phyloP scores from a whole-genome alignment of 164 flowering plant genomes.

The Stephania japonica region DNA sequence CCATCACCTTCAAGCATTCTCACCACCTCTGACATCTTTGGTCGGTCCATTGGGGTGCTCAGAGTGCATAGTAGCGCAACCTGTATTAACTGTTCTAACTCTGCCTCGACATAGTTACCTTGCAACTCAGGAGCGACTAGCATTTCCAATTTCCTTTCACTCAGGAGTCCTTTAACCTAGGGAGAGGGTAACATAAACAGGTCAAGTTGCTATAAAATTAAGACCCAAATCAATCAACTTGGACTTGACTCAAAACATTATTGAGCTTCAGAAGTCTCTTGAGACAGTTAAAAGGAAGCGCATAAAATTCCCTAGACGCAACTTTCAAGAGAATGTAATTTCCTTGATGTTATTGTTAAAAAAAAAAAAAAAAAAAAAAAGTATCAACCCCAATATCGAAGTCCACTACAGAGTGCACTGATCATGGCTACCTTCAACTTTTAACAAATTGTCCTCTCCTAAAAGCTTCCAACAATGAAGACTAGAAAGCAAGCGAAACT shows the following conservation, averaged over 20 bases:
- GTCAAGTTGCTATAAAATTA: neutral
- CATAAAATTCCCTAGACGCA: neutral
- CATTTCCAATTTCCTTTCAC: constrained; percentile 70
- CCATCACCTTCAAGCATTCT: constrained; percentile 96
- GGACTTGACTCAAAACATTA: neutral
- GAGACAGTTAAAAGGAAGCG: neutral
- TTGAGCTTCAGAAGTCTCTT: neutral
- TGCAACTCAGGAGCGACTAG: constrained; percentile 79
- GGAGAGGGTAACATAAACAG: neutral
- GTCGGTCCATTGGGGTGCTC: constrained; percentile 72
- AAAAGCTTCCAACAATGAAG: neutral
- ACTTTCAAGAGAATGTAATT: neutral
- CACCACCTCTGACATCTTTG: constrained; percentile 93
- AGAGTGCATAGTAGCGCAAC: constrained; percentile 85
- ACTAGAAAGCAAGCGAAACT: neutral
- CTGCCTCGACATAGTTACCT: constrained; percentile 54
- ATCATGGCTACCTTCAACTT: neutral
- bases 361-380: too few species aligned
- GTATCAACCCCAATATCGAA: neutral
- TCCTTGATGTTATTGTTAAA: neutral
- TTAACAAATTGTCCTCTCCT: neutral
- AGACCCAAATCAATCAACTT: neutral
- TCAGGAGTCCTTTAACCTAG: constrained; percentile 83
- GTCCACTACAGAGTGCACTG: neutral
- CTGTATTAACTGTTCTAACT: constrained; percentile 83